Base-by-base conservation (phyloP, 2,329 filamentous ascomycete species). In the Fusarium haematococcum region DNA sequence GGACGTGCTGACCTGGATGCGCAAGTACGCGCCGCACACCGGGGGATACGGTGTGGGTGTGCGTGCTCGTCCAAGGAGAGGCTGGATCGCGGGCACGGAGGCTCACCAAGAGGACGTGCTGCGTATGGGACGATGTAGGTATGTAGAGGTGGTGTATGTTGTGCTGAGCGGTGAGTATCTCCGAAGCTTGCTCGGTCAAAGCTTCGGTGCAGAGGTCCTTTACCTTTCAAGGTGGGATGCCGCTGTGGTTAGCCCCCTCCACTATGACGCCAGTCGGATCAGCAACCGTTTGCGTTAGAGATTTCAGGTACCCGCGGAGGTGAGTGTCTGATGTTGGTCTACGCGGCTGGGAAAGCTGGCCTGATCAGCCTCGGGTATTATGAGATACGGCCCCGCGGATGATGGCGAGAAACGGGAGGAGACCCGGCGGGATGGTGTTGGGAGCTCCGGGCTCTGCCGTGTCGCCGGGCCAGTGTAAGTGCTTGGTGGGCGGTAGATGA, bases 191-290 rank as follows among this genome's bases (percentile, higher is more conserved):
- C 72, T 73, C 72, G 72, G 72, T 56, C 71, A 75, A 52, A 45
- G 48, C 61, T 68, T 74, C 71, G 69, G 72, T 75, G 65, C 64
- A 72, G 61, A 33, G 52, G 48, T 63, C 59, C 32, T 61, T 67
- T 66, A 41, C 25, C 23, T 41, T 41, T 39, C 18, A 39, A 39
- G 37, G 45, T 43, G 60, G 60, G 39, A 68, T 71, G 67, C 41
- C 41, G 30, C 48, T 25, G 35, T 27, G 18, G 61, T 57, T 52
- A 50, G 37, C 23, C 62, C 52, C 71, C 68, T 74, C 71, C 71
- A 73, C 71, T 74, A 74, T 74, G 72, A 73, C 72, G 72, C 52
- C 69, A 37, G 23, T 62, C 62, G 43, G 71, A 66, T 74, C 67
- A 73, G 62, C 57, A 48, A 65, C 25, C 57, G 18, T 23, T 54